Evolutionary conservation across 1,284 basidiomycete genomes (phyloP).

Genomic region (Erythrobasidium hasegawianum): DNA sequence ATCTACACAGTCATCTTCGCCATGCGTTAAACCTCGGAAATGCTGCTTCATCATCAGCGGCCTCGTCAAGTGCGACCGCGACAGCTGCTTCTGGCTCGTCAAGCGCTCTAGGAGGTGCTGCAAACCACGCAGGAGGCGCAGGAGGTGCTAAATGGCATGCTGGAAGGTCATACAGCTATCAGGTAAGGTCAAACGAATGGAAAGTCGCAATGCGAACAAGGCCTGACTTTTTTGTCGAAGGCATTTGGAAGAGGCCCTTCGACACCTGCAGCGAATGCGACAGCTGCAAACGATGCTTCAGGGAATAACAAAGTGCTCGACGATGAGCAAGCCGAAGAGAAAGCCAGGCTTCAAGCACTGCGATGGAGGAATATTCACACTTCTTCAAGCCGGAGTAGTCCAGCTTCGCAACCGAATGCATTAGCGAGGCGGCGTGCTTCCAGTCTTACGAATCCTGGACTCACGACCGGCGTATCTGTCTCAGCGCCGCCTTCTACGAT

Average conservation of each 20-base stretch:
- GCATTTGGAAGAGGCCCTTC: conserved; percentile 2
- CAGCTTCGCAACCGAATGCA: conserved; percentile 6
- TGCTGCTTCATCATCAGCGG: conserved; percentile 5
- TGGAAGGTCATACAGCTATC: conserved; percentile 28
- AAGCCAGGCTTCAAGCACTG: conserved; percentile 7
- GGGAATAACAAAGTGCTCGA: conserved; percentile 9
- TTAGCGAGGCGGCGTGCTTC: too few relatives aligned
- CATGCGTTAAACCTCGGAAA: conserved; percentile 30
- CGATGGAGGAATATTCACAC: conserved; percentile 16
- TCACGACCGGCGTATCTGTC: conserved; percentile 22
- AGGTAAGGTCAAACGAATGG: conserved; percentile 1
- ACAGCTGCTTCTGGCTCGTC: conserved; percentile 3
- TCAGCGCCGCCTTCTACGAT: neutral
- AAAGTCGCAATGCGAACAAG: neutral
- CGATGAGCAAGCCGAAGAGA: conserved; percentile 9
- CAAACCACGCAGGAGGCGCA: conserved; percentile 23
- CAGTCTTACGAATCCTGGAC: conserved; percentile 16
- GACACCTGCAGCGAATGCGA: conserved; percentile 15
- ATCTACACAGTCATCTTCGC: conserved; percentile 24
- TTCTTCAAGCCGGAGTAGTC: conserved; percentile 20
- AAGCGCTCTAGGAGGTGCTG: conserved; percentile 16
- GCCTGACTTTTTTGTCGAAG: neutral
- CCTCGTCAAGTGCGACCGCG: neutral
- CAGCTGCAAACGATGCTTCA: conserved; percentile 1
- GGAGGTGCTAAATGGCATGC: conserved; percentile 32